Base-by-base conservation (phyloP, 177 flowering plant species). In the Tripterygium wilfordii region DNA sequence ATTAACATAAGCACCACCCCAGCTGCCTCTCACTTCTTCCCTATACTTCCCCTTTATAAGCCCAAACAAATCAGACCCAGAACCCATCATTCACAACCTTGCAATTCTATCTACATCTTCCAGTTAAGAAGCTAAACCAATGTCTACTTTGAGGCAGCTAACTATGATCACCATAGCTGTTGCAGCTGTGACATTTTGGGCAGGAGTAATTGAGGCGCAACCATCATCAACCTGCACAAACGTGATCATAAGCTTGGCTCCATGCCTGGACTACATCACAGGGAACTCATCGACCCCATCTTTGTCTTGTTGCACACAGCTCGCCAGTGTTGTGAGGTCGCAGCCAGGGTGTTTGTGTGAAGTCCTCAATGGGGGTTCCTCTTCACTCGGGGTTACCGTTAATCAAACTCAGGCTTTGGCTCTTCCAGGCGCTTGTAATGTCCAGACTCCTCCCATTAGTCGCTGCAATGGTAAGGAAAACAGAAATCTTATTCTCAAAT, bases 211-310 rank as follows among this genome's bases (percentile, higher is more conserved):
- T n/a, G n/a, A n/a, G 21, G 68, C 63, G 10, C 69, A 64, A 23
- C n/a, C n/a, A n/a, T n/a, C n/a, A n/a, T 53, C 63, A 29, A 32
- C 30, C 29, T 69, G 74, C 53, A 53, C 51, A 13, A 61, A 39
- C 47, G 61, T 36, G 33, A 9, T 69, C 21, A 49, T 58, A 4
- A 50, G 58, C 61, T 20, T 75, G 59, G 59, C 80, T 0, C 76
- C 83, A 1, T 78, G 83, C 58, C 64, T 78, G 0, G 42, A 61
- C 45, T 78, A 72, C 64, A 59, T 78, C n/a, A 60, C 71, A 6
- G 83, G 79, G 10, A 72, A 74, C 54, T 57, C 76, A 17, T 63
- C 82, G 1, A 61, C 63, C 5, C 77, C 82, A 7, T 58, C 75
- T n/a, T 58, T 77, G 19, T 32, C 49, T 0, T 78, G 83, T 44